These are phyloP conservation scores for Punica granatum DNA, from an alignment of 345 rosid species.

Conservation along the genomic window DNA sequence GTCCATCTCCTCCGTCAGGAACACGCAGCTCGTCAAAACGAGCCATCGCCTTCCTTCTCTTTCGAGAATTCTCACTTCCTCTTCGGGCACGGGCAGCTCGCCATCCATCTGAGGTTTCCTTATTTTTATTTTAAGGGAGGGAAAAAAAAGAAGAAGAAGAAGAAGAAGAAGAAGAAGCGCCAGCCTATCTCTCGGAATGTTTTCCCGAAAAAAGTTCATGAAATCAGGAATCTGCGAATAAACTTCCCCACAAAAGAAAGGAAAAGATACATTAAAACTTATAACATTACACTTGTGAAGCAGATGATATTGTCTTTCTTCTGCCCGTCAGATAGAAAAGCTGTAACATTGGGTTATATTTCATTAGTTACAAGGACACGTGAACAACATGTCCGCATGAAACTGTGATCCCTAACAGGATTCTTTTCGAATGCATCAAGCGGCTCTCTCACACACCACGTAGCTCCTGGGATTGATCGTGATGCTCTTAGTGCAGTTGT, in stretches of 20 bases:
- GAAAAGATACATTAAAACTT: no score
- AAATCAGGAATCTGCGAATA: no score
- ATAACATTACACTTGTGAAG: not conserved
- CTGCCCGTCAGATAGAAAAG: not conserved
- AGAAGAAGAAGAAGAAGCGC: no score
- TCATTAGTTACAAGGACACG: not conserved
- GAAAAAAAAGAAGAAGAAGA: no score
- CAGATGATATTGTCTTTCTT: not conserved
- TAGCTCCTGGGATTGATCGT: slow-evolving; percentile 90
- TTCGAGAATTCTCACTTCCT: no score
- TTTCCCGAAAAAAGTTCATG: no score
- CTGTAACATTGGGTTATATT: not conserved
- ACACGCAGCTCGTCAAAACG: no score
- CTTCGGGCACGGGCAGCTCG: no score
- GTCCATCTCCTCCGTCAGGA: not conserved
- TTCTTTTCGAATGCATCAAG: slow-evolving; percentile 12
- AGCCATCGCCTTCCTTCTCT: not conserved
- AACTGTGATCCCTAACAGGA: not conserved
- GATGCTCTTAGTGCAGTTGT: slow-evolving; percentile 94
- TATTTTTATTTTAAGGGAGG: no score
- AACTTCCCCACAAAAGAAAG: no score
- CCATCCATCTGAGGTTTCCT: no score
- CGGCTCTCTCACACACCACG: slow-evolving; percentile 56
- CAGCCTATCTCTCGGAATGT: no score
- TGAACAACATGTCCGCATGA: not conserved